phyloP scores from a whole-genome alignment of 805 yeast genomes.

The Zygoascus flipseniorum region DNA sequence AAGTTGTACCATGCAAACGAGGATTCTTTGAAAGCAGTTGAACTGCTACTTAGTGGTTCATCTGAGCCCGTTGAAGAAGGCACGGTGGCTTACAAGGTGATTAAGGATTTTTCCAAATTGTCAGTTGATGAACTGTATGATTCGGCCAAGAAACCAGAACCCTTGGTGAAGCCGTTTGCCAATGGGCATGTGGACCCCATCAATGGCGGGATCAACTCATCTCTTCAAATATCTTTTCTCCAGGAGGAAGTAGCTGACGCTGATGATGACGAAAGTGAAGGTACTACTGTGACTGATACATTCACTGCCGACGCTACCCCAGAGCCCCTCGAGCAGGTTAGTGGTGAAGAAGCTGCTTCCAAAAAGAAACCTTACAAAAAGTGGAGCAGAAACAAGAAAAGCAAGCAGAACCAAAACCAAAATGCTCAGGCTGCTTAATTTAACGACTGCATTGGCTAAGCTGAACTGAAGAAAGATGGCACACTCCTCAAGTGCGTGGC shows the following conservation, averaged over 20 bases:
- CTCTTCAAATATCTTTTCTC: conserved; percentile 13
- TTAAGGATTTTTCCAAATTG: conserved; percentile 11
- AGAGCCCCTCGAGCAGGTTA: neutral
- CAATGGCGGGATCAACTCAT: neutral
- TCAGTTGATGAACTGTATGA: conserved; percentile 12
- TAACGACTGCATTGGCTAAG: neutral
- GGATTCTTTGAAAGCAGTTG: conserved; percentile 24
- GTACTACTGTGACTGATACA: neutral
- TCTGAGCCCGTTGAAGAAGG: conserved; percentile 20
- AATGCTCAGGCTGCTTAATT: neutral
- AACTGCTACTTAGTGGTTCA: conserved; percentile 22
- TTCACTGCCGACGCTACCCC: neutral
- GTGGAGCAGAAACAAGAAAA: neutral
- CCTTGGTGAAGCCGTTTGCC: neutral
- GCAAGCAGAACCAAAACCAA: neutral
- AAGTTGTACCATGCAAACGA: conserved; percentile 28
- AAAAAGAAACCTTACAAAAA: neutral
- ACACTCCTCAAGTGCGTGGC: neutral
- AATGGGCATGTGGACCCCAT: neutral
- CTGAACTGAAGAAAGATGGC: neutral
- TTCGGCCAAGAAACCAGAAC: neutral
- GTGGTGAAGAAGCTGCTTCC: neutral
- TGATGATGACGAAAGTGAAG: neutral
- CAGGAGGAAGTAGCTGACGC: conserved; percentile 15
- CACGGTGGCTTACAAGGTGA: conserved; percentile 11